Conservation (phyloP, 345 rosid species). For the Excoecaria agallocha region DNA sequence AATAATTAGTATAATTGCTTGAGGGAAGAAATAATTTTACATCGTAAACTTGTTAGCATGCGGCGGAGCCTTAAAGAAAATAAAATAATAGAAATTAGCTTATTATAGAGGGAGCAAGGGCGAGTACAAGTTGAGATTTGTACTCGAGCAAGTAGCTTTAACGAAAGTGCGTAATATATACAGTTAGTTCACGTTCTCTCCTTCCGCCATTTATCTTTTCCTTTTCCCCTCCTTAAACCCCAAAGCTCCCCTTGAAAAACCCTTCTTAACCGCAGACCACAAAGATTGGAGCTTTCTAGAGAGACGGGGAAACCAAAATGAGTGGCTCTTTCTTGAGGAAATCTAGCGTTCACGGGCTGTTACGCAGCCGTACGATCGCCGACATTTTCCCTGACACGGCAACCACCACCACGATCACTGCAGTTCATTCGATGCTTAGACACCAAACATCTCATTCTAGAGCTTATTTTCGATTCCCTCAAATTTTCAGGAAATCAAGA, state of each 20-base stretch:
- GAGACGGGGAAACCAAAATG: conserved; percentile 26
- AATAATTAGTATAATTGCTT: no score
- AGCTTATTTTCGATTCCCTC: conserved; percentile 43
- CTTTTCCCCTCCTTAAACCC: neutral
- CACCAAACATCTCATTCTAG: conserved; percentile 37
- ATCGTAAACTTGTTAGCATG: no score
- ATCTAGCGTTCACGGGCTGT: conserved; percentile 30
- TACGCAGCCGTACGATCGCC: conserved; percentile 21
- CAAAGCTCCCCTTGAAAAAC: neutral
- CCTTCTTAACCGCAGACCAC: neutral
- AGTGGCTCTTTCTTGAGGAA: conserved; percentile 38
- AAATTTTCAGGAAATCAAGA: conserved; percentile 31
- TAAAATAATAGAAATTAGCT: no score
- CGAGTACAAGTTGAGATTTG: conserved; percentile 1
- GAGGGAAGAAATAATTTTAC: no score
- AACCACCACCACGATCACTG: conserved; percentile 21
- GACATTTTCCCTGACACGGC: conserved; percentile 3
- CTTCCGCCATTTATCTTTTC: neutral
- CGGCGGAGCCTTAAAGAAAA: no score
- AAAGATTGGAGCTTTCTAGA: neutral
- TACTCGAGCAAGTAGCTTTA: conserved; percentile 11
- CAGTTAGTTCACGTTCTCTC: neutral
- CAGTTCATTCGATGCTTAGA: conserved; percentile 16
- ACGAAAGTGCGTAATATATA: neutral
- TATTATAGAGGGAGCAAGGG: conserved; percentile 3